A percentile compares a stretch with the other conserved stretches of the same genome.
Evolutionary conservation across 2,329 filamentous ascomycete species (phyloP).

Genomic region (Aspergillus cejpii): DNA sequence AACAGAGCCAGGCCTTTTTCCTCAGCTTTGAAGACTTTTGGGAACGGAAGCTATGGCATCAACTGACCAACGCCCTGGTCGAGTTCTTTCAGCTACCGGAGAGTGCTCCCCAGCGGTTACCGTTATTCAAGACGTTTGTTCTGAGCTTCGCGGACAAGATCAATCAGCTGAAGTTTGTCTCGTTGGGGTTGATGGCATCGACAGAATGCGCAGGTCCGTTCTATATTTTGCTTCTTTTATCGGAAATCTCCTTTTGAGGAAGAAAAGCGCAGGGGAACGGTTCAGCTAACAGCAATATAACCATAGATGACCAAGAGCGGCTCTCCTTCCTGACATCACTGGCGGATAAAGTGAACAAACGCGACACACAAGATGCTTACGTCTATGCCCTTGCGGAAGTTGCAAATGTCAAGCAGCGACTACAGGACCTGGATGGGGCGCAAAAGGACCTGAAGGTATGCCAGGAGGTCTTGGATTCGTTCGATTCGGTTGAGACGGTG

Average conservation of each 20-base stretch:
- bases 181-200: conserved; percentile 78
- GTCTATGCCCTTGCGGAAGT: conserved; percentile 90
- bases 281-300: conserved; percentile 8
- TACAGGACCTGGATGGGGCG: conserved; percentile 73
- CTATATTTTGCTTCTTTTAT: not conserved
- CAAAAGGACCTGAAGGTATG: conserved; percentile 80
- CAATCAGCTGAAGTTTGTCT: conserved; percentile 96
- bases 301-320: conserved; percentile 75
- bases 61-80: conserved; percentile 83
- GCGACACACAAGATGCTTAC: conserved; percentile 87
- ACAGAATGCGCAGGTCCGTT: conserved; percentile 57
- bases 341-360: conserved; percentile 81
- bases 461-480: conserved; percentile 79
- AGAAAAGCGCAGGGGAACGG: not conserved
- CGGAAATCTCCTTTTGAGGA: no score
- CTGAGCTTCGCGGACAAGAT: conserved; percentile 96
- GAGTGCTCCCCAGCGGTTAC: conserved; percentile 76
- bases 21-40: conserved; percentile 92
- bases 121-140: conserved; percentile 91
- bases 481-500: conserved; percentile 90
- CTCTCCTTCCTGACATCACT: conserved; percentile 77
- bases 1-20: conserved; percentile 80
- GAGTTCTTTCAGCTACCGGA: conserved; percentile 78
- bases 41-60: conserved; percentile 99
- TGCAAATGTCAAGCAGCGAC: conserved; percentile 74